A percentile compares a stretch with the other conserved stretches of the same genome.
These are phyloP conservation scores for Hypomyces rosellus DNA, from an alignment of 2,329 filamentous ascomycete species.

Conservation along the genomic window DNA sequence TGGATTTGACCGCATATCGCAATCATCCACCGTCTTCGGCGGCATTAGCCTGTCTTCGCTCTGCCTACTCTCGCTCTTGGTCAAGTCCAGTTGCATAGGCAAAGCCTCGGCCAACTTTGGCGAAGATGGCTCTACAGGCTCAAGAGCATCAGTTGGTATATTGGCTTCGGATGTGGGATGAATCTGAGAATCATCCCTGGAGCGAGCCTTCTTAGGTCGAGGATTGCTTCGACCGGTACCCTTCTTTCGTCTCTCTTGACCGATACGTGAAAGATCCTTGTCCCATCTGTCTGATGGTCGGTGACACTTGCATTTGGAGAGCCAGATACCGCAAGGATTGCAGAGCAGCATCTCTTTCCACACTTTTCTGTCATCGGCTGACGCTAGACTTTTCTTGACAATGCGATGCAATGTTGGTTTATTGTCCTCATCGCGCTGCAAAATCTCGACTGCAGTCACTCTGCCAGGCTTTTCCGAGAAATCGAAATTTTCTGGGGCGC, in stretches of 20 bases:
- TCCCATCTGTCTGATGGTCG: constrained; percentile 81
- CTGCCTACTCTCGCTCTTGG: neutral
- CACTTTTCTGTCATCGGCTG: constrained; percentile 55
- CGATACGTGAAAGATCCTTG: constrained; percentile 49
- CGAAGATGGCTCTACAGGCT: constrained; percentile 36
- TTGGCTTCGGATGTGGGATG: constrained; percentile 50
- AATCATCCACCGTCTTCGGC: neutral
- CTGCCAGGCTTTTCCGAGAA: constrained; percentile 66
- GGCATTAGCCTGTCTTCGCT: no score
- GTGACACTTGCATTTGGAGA: constrained; percentile 80
- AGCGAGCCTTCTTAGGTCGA: constrained; percentile 42
- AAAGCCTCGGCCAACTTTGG: constrained; percentile 20
- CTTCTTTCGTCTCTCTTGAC: constrained; percentile 45
- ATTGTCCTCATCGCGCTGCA: constrained; percentile 57
- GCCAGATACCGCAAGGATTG: constrained; percentile 95
- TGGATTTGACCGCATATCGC: constrained; percentile 20
- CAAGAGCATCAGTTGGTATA: constrained; percentile 47
- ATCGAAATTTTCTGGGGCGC: constrained; percentile 59
- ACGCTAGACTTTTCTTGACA: constrained; percentile 65
- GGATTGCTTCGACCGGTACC: constrained; percentile 35
- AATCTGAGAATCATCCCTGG: constrained; percentile 39
- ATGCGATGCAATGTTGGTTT: constrained; percentile 63
- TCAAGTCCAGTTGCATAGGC: constrained; percentile 14
- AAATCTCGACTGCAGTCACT: constrained; percentile 66
- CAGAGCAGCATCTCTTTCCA: constrained; percentile 76